Evolutionary conservation across 208 protist genomes (phyloP), one percentile per base, ranked within the genome.

Genomic region (Borovskyia barvae): DNA sequence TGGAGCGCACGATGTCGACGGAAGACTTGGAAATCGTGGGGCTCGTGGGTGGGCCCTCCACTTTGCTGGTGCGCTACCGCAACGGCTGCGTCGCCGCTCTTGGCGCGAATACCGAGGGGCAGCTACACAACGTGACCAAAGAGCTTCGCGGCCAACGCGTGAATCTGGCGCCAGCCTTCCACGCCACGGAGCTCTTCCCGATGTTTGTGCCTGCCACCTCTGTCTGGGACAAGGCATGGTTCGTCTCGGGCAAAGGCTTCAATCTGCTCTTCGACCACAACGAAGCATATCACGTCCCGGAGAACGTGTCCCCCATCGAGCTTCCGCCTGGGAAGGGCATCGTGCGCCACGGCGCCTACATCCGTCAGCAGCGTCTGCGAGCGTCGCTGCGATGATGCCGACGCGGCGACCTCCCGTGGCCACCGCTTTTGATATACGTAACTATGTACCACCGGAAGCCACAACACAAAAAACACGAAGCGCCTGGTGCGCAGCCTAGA

Each of bases 61-160:
- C 78, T 28, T 47, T 86, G 46, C 65, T 90, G 26, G 68, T 90
- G 55, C 53, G 67, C 28, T 90, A 83, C 53, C 55, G 54, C 9
- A 87, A 90, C 58, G 83, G 83, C n/a, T 90, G 75, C 53, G 71
- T 90, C 25, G 76, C 69, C 4, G 79, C 56, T 7, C 47, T 90
- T 17, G 83, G 83, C 32, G 67, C 79, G 20, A 90, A 90, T 62
- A 62, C 79, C n/a, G 83, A 90, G 49, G 82, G 82, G 0, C 78
- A 90, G 64, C 60, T 90, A 63, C 58, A 81, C 42, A 74, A 61
- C 48, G 50, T 70, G 32, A 53, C 57, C 14, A 72, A 73, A 53
- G 42, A 47, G 14, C 14, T 72, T 14, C 52, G 68, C 15, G 77
- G 77, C 41, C 67, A 60, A 46, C 47, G 35, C 7, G 50, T 82